A percentile compares a stretch with the other conserved stretches of the same genome.
Conservation (phyloP, 192 early-diverging fungal genomes). For the Phlyctochytrium planicorne region DNA sequence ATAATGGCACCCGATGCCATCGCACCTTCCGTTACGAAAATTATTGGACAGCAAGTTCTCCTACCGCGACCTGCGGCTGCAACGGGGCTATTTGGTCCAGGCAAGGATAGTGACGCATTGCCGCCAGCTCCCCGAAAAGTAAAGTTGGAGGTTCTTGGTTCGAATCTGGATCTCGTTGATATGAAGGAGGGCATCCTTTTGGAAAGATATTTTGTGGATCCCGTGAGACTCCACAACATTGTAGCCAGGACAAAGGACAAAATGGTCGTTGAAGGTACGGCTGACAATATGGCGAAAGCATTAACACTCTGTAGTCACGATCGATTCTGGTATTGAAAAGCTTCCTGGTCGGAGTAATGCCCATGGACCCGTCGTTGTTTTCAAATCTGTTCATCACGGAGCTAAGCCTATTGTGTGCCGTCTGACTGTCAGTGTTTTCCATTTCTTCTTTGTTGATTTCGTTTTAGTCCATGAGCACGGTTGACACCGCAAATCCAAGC, state of each 20-base stretch:
- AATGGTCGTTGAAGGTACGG: conserved; percentile 31
- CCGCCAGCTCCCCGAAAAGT: conserved; percentile 21
- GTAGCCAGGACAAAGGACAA: conserved; percentile 29
- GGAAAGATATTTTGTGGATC: conserved; percentile 28
- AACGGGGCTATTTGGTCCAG: background rate
- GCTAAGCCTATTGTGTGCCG: conserved; percentile 14
- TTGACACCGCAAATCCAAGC: conserved; percentile 20
- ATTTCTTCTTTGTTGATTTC: background rate
- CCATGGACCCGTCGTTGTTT: conserved; percentile 5
- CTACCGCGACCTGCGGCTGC: conserved; percentile 9
- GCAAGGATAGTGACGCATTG: too few relatives aligned
- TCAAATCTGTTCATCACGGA: conserved; percentile 25
- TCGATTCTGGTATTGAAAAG: conserved; percentile 23
- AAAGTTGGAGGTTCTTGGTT: conserved; percentile 26
- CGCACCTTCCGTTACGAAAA: conserved; percentile 21
- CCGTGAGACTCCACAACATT: conserved; percentile 20
- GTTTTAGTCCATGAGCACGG: conserved; percentile 28
- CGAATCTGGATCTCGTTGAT: conserved; percentile 35
- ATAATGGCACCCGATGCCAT: conserved; percentile 20
- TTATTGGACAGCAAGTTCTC: conserved; percentile 30
- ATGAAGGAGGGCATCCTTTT: conserved; percentile 27
- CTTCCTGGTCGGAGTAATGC: conserved; percentile 4
- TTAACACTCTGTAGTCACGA: conserved; percentile 6
- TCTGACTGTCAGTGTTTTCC: background rate
- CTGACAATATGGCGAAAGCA: background rate